phyloP scores from a whole-genome alignment of 495 filamentous ascomycete genomes.

The Xylaria cubensis region DNA sequence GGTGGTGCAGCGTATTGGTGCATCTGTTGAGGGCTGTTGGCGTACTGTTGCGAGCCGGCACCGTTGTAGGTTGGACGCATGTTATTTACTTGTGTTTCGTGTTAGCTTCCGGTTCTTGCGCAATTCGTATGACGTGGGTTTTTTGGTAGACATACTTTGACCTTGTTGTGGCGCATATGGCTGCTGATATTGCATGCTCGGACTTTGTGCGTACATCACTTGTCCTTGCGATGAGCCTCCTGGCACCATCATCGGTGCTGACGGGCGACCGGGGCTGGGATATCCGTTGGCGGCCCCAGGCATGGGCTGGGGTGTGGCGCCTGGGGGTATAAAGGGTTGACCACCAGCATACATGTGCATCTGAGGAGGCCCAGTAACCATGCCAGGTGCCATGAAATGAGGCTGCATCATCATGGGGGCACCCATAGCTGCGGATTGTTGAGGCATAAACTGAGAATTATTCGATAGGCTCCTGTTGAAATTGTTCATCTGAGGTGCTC shows the following conservation, averaged over 20 bases:
- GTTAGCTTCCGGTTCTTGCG: slow-evolving; percentile 43
- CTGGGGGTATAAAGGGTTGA: slow-evolving; percentile 68
- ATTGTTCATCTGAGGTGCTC: slow-evolving; percentile 61
- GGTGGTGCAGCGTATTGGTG: slow-evolving; percentile 66
- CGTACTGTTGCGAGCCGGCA: slow-evolving; percentile 63
- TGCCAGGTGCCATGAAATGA: slow-evolving; percentile 62
- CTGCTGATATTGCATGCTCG: slow-evolving; percentile 69
- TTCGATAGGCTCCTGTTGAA: slow-evolving; percentile 60
- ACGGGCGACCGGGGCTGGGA: slow-evolving; percentile 78
- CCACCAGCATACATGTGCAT: slow-evolving; percentile 73
- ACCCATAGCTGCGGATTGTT: slow-evolving; percentile 67
- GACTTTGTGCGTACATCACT: slow-evolving; percentile 70
- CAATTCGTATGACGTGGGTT: slow-evolving; percentile 24
- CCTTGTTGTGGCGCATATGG: slow-evolving; percentile 69
- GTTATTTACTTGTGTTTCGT: slow-evolving; percentile 56
- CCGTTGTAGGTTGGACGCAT: slow-evolving; percentile 67
- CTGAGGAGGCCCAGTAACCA: slow-evolving; percentile 68
- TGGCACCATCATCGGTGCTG: slow-evolving; percentile 79
- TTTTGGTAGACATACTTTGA: slow-evolving; percentile 67
- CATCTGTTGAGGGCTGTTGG: slow-evolving; percentile 67
- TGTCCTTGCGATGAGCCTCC: slow-evolving; percentile 79
- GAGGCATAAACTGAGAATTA: slow-evolving; percentile 70
- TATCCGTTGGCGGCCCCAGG: slow-evolving; percentile 69
- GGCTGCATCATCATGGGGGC: slow-evolving; percentile 83
- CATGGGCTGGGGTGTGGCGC: slow-evolving; percentile 64